Conservation (phyloP, 169 alveolate species). For the Cryptosporidium bovis region DNA sequence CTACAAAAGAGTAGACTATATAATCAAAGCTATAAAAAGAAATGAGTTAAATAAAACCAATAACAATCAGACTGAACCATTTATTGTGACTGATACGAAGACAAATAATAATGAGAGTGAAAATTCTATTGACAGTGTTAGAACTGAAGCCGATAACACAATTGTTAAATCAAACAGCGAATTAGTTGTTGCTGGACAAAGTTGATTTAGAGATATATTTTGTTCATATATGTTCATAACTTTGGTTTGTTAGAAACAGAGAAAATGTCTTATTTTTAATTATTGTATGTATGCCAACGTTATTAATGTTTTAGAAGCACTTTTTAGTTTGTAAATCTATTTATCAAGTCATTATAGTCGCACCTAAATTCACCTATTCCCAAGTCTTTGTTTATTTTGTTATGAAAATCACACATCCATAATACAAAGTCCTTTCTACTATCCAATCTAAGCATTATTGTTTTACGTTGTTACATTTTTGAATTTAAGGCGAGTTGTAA, state of each 20-base stretch:
- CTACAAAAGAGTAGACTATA: slow-evolving; percentile 82
- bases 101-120: background rate
- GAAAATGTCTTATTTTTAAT: background rate
- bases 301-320: background rate
- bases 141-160: background rate
- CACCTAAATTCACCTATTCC: slow-evolving; percentile 28
- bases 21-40: slow-evolving; percentile 80
- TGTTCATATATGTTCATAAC: no score
- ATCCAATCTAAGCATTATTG: background rate
- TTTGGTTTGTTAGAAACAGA: background rate
- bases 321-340: slow-evolving; percentile 6
- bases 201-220: background rate
- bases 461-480: no score
- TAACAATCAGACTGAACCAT: slow-evolving; percentile 11
- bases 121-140: background rate
- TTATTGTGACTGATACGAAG: background rate
- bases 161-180: background rate
- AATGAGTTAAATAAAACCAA: background rate
- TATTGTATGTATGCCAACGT: no score
- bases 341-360: slow-evolving; percentile 20
- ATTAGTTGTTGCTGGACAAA: background rate
- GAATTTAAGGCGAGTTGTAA: background rate
- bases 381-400: slow-evolving; percentile 17
- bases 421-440: slow-evolving; percentile 44
- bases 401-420: slow-evolving; percentile 68